These are phyloP conservation scores for Fusarium chaquense DNA, from an alignment of 2,329 filamentous ascomycete genomes.

Conservation along the genomic window DNA sequence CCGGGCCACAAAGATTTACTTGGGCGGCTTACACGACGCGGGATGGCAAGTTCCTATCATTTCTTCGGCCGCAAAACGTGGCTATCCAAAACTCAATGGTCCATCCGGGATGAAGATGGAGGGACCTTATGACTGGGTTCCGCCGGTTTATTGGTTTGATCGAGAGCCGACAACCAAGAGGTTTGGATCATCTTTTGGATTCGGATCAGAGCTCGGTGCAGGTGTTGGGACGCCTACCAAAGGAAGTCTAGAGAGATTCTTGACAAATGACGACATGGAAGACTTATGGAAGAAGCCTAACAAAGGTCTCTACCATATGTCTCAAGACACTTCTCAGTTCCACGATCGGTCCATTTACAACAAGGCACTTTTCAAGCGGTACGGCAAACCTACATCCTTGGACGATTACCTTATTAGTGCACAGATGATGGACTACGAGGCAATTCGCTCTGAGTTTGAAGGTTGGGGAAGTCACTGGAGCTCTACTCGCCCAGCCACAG, in stretches of 20 bases:
- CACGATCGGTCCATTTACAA: constrained; percentile 6
- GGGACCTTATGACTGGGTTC: constrained; percentile 3
- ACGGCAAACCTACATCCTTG: neutral
- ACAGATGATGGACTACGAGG: constrained; percentile 14
- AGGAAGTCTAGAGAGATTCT: neutral
- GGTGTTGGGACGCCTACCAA: constrained; percentile 5
- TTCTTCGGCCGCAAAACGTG: constrained; percentile 1
- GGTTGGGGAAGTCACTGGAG: neutral
- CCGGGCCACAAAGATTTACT: constrained; percentile 1
- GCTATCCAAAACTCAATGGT: neutral
- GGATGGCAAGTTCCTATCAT: constrained; percentile 8
- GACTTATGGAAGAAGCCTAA: neutral
- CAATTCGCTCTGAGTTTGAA: neutral
- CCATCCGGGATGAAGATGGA: constrained; percentile 10
- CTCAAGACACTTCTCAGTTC: neutral
- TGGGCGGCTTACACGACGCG: neutral
- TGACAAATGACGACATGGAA: neutral
- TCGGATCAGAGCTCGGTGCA: neutral
- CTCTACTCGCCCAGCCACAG: neutral
- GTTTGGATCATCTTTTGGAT: constrained; percentile 5
- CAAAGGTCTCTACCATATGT: constrained; percentile 1
- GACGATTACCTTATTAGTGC: neutral
- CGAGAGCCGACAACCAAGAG: neutral
- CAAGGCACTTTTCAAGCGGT: neutral
- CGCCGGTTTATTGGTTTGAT: neutral